These are phyloP conservation scores for Taphrina wiesneri DNA, from an alignment of 1,139 yeast species.

Conservation along the genomic window DNA sequence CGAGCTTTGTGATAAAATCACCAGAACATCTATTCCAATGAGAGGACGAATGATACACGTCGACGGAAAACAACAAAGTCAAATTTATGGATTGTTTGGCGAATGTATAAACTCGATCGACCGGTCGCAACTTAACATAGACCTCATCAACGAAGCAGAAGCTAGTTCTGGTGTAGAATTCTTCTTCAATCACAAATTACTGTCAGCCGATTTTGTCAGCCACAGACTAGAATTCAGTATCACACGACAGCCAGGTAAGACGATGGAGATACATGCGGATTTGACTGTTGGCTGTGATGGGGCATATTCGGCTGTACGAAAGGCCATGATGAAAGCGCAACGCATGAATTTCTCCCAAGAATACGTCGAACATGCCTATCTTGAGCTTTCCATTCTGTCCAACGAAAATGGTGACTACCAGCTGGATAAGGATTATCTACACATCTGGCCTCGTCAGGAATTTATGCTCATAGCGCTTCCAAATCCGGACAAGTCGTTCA, in stretches of 20 bases:
- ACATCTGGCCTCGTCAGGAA: slow-evolving; percentile 88
- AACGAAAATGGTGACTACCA: slow-evolving; percentile 41
- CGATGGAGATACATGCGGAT: slow-evolving; percentile 50
- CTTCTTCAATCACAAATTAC: slow-evolving; percentile 61
- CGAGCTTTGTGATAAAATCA: slow-evolving; percentile 57
- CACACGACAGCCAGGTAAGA: slow-evolving; percentile 32
- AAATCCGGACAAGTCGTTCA: slow-evolving; percentile 62
- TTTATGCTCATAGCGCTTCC: slow-evolving; percentile 90
- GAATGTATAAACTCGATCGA: slow-evolving; percentile 76
- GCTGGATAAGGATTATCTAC: slow-evolving; percentile 74
- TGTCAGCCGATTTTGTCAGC: slow-evolving; percentile 45
- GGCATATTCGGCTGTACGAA: slow-evolving; percentile 71
- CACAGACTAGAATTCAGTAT: background rate
- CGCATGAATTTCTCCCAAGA: slow-evolving; percentile 73
- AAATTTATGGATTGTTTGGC: slow-evolving; percentile 78
- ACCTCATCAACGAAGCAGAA: slow-evolving; percentile 64
- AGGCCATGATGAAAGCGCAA: slow-evolving; percentile 55
- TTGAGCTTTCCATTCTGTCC: slow-evolving; percentile 76
- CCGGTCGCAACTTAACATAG: slow-evolving; percentile 65
- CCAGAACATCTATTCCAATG: slow-evolving; percentile 75
- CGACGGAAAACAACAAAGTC: slow-evolving; percentile 66
- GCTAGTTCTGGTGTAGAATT: slow-evolving; percentile 51
- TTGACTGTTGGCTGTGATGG: slow-evolving; percentile 85
- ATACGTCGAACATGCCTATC: slow-evolving; percentile 79
- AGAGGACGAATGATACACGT: slow-evolving; percentile 88